Evolutionary conservation across 352 stramenopile genomes (phyloP).

Genomic region (Hyaloperonospora arabidopsidis): DNA sequence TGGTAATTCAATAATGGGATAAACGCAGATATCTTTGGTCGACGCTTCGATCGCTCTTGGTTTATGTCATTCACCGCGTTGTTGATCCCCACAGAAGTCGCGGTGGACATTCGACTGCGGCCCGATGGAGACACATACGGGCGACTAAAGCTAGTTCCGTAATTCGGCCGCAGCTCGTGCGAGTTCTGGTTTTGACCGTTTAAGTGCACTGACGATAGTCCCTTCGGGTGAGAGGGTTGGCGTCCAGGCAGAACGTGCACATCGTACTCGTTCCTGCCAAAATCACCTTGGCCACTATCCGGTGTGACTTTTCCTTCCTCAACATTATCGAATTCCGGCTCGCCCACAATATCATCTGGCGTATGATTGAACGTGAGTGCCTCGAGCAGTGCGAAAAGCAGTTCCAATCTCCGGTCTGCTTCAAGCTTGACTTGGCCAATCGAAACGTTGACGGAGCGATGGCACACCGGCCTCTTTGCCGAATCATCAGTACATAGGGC

Average conservation of each 20-base stretch:
- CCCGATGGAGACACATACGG: slow-evolving; percentile 40
- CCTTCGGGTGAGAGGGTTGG: slow-evolving; percentile 38
- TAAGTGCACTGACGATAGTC: slow-evolving; percentile 61
- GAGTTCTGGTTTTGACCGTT: slow-evolving; percentile 48
- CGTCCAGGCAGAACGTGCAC: slow-evolving; percentile 23
- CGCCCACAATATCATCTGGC: slow-evolving; percentile 19
- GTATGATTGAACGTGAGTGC: slow-evolving; percentile 48
- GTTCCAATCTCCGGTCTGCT: slow-evolving; percentile 67
- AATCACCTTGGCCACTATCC: slow-evolving; percentile 19
- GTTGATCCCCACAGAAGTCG: slow-evolving; percentile 49
- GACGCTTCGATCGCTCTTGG: slow-evolving; percentile 29
- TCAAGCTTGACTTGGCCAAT: slow-evolving; percentile 84
- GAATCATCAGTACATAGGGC: slow-evolving; percentile 61
- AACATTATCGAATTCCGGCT: slow-evolving; percentile 21
- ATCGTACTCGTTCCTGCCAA: slow-evolving; percentile 24
- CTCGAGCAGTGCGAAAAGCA: slow-evolving; percentile 77
- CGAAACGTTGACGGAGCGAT: slow-evolving; percentile 54
- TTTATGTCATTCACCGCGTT: slow-evolving; percentile 22
- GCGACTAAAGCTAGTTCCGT: slow-evolving; percentile 51
- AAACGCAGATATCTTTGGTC: slow-evolving; percentile 41
- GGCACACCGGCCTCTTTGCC: slow-evolving; percentile 40
- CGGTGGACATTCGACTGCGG: slow-evolving; percentile 62
- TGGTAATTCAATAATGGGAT: slow-evolving; percentile 72
- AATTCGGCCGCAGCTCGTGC: slow-evolving; percentile 53
- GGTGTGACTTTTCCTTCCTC: slow-evolving; percentile 30